A percentile compares a stretch with the other conserved stretches of the same genome.
phyloP scores from a whole-genome alignment of 1,284 basidiomycete species.

The Microbotryum intermedium region DNA sequence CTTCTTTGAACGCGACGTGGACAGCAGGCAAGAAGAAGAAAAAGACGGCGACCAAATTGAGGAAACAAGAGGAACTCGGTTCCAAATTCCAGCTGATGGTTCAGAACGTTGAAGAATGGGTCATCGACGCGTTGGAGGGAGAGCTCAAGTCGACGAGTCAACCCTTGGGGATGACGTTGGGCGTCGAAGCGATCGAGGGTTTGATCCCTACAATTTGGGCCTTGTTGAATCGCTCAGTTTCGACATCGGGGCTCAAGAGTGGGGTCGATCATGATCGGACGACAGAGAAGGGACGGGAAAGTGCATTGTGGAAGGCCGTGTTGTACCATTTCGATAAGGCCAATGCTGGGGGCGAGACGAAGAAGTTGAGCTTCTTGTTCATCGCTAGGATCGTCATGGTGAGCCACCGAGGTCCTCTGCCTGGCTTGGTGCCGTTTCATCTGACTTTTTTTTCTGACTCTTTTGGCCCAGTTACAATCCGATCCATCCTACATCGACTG shows the following conservation, averaged over 20 bases:
- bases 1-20: neutral
- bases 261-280: too few species aligned
- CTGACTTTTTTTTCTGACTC: conserved; percentile 7
- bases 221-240: conserved; percentile 43
- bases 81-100: conserved; percentile 42
- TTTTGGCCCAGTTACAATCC: conserved; percentile 50
- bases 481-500: conserved; percentile 50
- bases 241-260: too few species aligned
- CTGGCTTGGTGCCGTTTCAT: neutral
- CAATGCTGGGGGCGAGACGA: conserved; percentile 3
- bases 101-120: conserved; percentile 57
- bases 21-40: conserved; percentile 33
- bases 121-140: conserved; percentile 56
- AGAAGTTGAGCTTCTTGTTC: conserved; percentile 17
- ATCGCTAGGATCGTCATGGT: conserved; percentile 50
- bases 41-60: conserved; percentile 30
- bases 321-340: conserved; percentile 9
- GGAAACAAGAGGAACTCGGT: conserved; percentile 7
- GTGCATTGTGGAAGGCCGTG: conserved; percentile 5
- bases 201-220: conserved; percentile 59
- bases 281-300: too few species aligned
- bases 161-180: too few species aligned
- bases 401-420: conserved; percentile 32
- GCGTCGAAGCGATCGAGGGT: conserved; percentile 42
- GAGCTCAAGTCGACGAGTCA: conserved; percentile 31